Base-by-base conservation (phyloP, 2,329 filamentous ascomycete genomes). In the Aphanoascus verrucosus region DNA sequence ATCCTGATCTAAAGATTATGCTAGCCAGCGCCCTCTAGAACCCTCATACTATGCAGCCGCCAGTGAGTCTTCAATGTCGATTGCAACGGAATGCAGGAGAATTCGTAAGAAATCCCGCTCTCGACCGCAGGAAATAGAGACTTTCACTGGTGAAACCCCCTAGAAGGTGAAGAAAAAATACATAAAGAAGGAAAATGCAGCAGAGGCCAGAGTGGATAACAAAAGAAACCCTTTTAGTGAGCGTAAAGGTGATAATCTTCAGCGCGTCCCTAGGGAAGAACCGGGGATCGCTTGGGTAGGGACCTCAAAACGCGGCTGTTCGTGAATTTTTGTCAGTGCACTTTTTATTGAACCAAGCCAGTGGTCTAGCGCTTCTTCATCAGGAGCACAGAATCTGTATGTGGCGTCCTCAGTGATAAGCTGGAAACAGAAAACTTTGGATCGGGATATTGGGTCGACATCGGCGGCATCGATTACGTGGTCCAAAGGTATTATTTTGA, bases 261-360 rank as follows among this genome's bases (percentile, higher is more conserved):
- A 52, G 19, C n/a, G 32, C 5, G 31, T 46, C 14, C 17, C 50
- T 8, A 19, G 17, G 9, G 51, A 53, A 3, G 44, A 37, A 7
- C 17, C 28, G n/a, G 43, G 44, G 3, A 34, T 17, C n/a, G n/a
- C 28, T 11, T 15, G 17, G 9, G 35, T 28, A 20, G 35, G 15
- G 19, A 19, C 2, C 23, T 42, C 34, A 53, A 23, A 23, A 20
- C 51, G 41, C 12, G 41, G 50, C 4, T 7, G n/a, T 48, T 55
- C 55, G 11, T 49, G 46, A 34, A 28, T 14, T 23, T 48, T 54
- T 31, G 49, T 54, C 28, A 72, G 56, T 32, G 73, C 68, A 55
- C 89, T 95, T 73, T 97, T 97, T 72, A 96, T 83, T 0, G 89
- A 87, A 1, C 91, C 93, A 0, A 98, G 76, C 72, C 88, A 94